These are phyloP conservation scores for Trichoderma koningiopsis DNA, from an alignment of 2,329 filamentous ascomycete genomes.

Conservation along the genomic window DNA sequence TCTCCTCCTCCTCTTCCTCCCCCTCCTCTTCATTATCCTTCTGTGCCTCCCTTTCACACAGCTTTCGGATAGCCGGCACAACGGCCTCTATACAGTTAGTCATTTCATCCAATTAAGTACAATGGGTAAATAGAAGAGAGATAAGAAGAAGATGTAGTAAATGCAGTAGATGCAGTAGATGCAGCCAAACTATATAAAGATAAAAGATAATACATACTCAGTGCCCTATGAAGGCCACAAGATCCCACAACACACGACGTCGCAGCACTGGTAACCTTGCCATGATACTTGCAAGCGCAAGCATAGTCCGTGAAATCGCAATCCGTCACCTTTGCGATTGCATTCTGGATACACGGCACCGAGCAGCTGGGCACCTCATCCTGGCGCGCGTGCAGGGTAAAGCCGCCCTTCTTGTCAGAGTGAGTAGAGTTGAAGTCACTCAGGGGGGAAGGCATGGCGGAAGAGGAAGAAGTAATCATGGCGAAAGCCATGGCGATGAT, in stretches of 20 bases:
- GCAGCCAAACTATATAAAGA: no score
- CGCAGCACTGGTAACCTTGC: conserved; percentile 16
- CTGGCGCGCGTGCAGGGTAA: background rate
- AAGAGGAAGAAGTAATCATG: background rate
- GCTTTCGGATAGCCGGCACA: background rate
- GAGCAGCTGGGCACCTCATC: background rate
- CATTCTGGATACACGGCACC: background rate
- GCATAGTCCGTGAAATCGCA: background rate
- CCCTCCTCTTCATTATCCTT: background rate
- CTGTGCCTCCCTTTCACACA: background rate
- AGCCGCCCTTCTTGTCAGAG: background rate
- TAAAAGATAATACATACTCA: background rate
- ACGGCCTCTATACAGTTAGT: conserved; percentile 1
- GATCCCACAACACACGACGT: conserved; percentile 8
- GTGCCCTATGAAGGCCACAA: background rate
- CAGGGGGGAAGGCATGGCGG: background rate
- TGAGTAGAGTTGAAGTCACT: background rate
- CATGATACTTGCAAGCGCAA: conserved; percentile 17
- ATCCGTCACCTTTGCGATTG: background rate
- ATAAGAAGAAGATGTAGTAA: no score
- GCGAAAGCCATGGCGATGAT: background rate
- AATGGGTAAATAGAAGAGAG: background rate
- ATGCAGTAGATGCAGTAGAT: background rate
- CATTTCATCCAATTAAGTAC: background rate
- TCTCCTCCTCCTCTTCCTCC: background rate